Conservation (phyloP, 2,329 filamentous ascomycete species). For the Triangularia setosa region DNA sequence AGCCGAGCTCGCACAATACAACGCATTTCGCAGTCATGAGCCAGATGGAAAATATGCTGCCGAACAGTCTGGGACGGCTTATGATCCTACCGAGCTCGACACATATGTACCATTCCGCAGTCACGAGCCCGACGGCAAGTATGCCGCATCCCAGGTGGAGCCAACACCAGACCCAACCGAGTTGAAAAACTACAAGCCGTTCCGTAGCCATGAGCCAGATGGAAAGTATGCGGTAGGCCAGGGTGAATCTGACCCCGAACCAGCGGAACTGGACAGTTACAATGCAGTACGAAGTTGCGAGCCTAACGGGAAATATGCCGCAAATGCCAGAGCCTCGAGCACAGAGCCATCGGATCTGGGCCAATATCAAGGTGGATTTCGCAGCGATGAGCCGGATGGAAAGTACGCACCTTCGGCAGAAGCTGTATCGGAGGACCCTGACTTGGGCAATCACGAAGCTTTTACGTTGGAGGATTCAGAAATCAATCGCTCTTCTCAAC, state of each 20-base stretch:
- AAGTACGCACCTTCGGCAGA: constrained; percentile 22
- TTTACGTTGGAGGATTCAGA: constrained; percentile 22
- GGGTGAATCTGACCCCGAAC: background rate
- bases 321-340: constrained; percentile 13
- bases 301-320: constrained; percentile 16
- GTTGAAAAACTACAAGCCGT: constrained; percentile 11
- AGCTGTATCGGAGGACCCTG: constrained; percentile 24
- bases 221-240: constrained; percentile 12
- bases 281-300: constrained; percentile 30
- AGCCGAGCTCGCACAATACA: constrained; percentile 19
- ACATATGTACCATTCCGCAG: constrained; percentile 19
- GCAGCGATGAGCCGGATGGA: constrained; percentile 24
- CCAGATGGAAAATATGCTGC: constrained; percentile 28
- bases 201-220: constrained; percentile 22
- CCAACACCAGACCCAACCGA: background rate
- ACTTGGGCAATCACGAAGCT: constrained; percentile 25
- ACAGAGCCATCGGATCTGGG: constrained; percentile 37
- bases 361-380: constrained; percentile 32
- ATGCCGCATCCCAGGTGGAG: constrained; percentile 10
- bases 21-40: constrained; percentile 22
- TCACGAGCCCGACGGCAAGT: constrained; percentile 29
- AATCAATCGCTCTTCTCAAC: constrained; percentile 1
- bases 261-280: constrained; percentile 28
- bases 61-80: background rate
- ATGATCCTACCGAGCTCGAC: constrained; percentile 3